phyloP scores from a whole-genome alignment of 495 filamentous ascomycete species.

The Aspergillus funiculosus region DNA sequence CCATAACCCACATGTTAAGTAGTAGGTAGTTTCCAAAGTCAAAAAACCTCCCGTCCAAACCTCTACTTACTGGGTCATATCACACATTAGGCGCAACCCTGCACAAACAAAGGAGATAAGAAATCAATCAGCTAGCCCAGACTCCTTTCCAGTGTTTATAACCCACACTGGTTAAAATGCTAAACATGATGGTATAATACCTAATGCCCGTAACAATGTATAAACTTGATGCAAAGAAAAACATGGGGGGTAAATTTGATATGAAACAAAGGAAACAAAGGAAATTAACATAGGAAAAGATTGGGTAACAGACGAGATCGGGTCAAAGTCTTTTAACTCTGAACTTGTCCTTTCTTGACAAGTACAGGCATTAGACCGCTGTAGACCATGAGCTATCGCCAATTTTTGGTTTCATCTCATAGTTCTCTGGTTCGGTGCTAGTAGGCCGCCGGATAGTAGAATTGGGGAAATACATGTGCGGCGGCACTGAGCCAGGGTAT shows the following conservation, averaged over 20 bases:
- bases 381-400: conserved; percentile 40
- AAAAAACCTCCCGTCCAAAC: no score
- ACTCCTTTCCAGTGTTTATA: conserved; percentile 33
- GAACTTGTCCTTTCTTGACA: no score
- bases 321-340: no score
- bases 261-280: conserved; percentile 20
- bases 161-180: conserved; percentile 23
- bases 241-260: conserved; percentile 19
- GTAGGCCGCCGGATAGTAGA: conserved; percentile 60
- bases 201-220: conserved; percentile 27
- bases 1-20: conserved; percentile 15
- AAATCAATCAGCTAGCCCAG: conserved; percentile 27
- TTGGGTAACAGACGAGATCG: no score
- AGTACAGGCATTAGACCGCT: conserved; percentile 27
- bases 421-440: conserved; percentile 65
- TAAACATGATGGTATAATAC: conserved; percentile 15
- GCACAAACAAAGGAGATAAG: conserved; percentile 13
- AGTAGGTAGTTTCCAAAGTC: conserved; percentile 16
- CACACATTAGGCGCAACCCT: conserved; percentile 17
- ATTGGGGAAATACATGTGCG: conserved; percentile 59
- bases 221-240: conserved; percentile 21
- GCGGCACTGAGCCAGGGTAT: conserved; percentile 51
- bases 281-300: no score
- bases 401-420: conserved; percentile 54
- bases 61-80: conserved; percentile 19